phyloP scores from a whole-genome alignment of 768 basidiomycete genomes.

The Guyanaporus albipodus region DNA sequence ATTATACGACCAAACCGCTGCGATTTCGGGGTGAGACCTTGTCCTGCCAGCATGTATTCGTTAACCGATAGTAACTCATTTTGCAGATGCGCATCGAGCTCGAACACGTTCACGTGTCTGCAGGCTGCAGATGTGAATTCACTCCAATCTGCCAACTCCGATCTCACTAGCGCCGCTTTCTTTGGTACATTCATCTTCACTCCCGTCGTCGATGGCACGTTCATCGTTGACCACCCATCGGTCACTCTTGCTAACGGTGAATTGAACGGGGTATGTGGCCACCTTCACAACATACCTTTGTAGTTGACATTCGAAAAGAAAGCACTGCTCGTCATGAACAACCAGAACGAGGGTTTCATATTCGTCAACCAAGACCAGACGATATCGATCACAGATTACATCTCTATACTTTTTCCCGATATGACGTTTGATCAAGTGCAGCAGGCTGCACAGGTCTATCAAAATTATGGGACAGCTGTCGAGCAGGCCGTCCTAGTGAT shows the following conservation, averaged over 20 bases:
- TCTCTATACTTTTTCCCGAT: too few species aligned
- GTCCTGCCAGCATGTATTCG: too few species aligned
- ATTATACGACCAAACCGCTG: background rate
- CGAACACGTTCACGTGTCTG: constrained; percentile 32
- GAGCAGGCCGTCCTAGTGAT: constrained; percentile 35
- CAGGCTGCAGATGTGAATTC: constrained; percentile 33
- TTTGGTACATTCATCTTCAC: constrained; percentile 30
- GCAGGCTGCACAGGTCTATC: too few species aligned
- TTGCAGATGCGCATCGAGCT: constrained; percentile 33
- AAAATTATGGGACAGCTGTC: constrained; percentile 1
- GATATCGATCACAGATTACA: too few species aligned
- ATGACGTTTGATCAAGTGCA: too few species aligned
- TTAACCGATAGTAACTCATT: too few species aligned
- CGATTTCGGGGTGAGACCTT: too few species aligned
- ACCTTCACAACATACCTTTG: background rate
- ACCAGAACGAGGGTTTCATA: too few species aligned
- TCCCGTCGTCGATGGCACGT: constrained; percentile 36
- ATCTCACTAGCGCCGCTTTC: constrained; percentile 8
- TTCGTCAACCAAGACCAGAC: too few species aligned
- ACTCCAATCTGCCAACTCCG: constrained; percentile 19
- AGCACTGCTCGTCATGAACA: constrained; percentile 12
- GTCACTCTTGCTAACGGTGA: constrained; percentile 24
- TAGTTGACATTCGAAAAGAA: constrained; percentile 13
- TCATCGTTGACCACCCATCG: constrained; percentile 34
- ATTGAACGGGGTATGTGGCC: constrained; percentile 31